Evolutionary conservation across 2,329 filamentous ascomycete genomes (phyloP), one percentile per base, ranked within the genome.

Genomic region (Sarocladium brachiariae): DNA sequence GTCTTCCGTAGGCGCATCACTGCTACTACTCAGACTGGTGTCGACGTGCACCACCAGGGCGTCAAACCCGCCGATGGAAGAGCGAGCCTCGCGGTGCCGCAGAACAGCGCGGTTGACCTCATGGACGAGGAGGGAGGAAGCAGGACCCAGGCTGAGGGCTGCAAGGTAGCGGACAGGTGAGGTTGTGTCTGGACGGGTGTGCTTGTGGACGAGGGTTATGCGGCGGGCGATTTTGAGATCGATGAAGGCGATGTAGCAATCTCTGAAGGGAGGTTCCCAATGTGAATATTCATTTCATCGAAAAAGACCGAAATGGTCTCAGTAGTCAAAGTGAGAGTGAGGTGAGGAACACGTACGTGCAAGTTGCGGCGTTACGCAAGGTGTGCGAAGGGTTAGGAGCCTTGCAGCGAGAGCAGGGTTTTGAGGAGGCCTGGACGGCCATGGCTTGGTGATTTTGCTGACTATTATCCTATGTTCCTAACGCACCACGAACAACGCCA

Each of bases 141-240:
- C 93, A 1, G 86, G 73, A 1, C 93, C 92, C 59, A 89, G 84
- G 0, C 91, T 96, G 2, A 96, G 71, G 5, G 90, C 89, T 18
- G 96, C 71, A 16, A 96, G 71, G 45, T 96, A 78, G 49, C 62
- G 61, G 35, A 64, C 65, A 10, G 63, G 62, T 54, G 60, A 64
- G 52, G 65, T 61, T 50, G 61, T 56, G 43, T 63, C 59, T 54
- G 60, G 55, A 51, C 70, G 67, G 48, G 69, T 74, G 51, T 79
- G 75, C 37, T 71, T 72, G 60, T 73, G 75, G 6, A 81, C 66
- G 18, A 68, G 66, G 55, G 72, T 73, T 24, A 82, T 68, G 18
- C 90, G 87, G 67, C 92, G 92, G 58, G 89, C 78, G 54, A 84
- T 77, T 68, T 97, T 97, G 57, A 80, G 83, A 53, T 80, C 74